Conservation (phyloP, 306 rosid genomes). For the cucumber (Cucumis sativus) region DNA sequence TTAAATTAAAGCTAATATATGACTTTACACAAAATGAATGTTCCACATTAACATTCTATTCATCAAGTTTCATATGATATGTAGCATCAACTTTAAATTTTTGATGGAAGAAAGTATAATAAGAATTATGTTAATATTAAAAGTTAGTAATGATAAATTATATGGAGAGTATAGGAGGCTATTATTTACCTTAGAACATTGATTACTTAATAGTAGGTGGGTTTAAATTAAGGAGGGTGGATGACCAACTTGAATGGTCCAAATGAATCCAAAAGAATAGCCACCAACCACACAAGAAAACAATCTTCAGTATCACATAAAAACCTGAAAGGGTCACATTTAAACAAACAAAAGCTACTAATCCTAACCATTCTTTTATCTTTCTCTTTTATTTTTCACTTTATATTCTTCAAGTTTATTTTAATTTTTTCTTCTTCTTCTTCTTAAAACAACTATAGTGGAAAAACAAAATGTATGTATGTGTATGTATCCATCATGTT, state of each 20-base stretch:
- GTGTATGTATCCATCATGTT: background rate
- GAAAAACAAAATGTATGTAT: too few species aligned
- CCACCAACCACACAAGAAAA: background rate
- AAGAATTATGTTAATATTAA: background rate
- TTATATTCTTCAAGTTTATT: background rate
- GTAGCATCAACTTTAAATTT: background rate
- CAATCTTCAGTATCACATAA: background rate
- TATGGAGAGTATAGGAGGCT: background rate
- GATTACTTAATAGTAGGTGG: background rate
- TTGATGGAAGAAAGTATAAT: background rate
- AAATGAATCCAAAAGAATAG: background rate
- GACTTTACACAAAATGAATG: background rate
- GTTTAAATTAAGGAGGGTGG: background rate
- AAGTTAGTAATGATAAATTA: background rate
- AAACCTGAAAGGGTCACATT: background rate
- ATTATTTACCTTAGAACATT: background rate
- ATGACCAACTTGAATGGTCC: slow-evolving; percentile 4
- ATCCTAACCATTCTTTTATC: background rate
- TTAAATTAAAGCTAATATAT: background rate
- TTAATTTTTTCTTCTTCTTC: too few species aligned
- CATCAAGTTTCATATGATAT: background rate
- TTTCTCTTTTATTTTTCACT: background rate
- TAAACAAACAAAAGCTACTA: background rate
- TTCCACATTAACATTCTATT: background rate
- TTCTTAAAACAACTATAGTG: background rate